Base-by-base conservation (phyloP, 2,329 filamentous ascomycete genomes). In the Penicillium rolfsii region DNA sequence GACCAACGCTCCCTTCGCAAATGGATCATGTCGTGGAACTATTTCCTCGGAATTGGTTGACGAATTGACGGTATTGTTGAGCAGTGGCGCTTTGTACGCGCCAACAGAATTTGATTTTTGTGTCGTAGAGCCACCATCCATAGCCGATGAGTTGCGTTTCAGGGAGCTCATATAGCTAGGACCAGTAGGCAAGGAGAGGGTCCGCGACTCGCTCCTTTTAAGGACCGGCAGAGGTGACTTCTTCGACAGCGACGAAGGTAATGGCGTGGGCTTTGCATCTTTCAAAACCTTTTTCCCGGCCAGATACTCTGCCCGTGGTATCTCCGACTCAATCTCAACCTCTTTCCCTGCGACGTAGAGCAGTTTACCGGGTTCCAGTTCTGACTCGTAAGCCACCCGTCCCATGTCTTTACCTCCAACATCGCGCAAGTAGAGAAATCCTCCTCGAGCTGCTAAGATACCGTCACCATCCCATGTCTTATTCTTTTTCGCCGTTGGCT, bases 401-500 rank as follows among this genome's bases (percentile, higher is more conserved):
- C 88, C 89, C 74, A 91, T 82, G 22, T 88, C 84, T 71, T 82
- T 84, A 3, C 89, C 89, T 0, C 83, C 83, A 11, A 84, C 81
- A 71, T 91, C 87, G 61, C 87, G 84, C 16, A 91, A 79, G 56
- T 80, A 81, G 4, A 84, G 87, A 69, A 83, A 84, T 4, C 87
- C 87, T 38, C 81, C 82, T 2, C 78, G 75, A 3, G 89, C 79
- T 4, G 81, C 79, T 8, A 91, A 79, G 2, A 90, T 81, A 1
- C 88, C 89, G 74, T 91, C 89, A 2, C 89, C 88, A 69, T 91
- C 89, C 88, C 89, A 91, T 5, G 87, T 91, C 73, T 91, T 91
- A 74, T 91, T 86, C 76, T 91, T 91, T 74, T 90, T 91, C 5
- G 79, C 84, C 0, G 87, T 90, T 55, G 83, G 85, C 73, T 89